A percentile compares a stretch with the other conserved stretches of the same genome.
Conservation (phyloP, 2,329 filamentous ascomycete genomes). For the Calonectria montana region DNA sequence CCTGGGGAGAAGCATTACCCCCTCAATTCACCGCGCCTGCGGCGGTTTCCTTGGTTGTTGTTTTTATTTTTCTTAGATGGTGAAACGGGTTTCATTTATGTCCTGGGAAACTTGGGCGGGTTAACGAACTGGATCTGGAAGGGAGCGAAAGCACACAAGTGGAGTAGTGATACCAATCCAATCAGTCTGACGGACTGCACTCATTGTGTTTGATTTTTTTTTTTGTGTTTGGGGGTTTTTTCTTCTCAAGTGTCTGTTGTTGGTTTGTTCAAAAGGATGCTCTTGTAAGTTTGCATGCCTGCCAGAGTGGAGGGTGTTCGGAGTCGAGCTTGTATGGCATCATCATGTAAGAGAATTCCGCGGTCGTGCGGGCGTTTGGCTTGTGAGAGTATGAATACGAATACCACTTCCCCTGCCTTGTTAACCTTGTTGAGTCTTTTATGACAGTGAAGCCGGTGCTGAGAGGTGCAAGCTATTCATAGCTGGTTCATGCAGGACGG, state of each 20-base stretch:
- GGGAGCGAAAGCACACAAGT: conserved; percentile 23
- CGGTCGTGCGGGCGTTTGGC: neutral
- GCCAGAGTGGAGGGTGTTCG: neutral
- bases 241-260: conserved; percentile 2
- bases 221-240: conserved; percentile 5
- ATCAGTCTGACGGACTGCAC: conserved; percentile 29
- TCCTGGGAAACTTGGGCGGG: conserved; percentile 14
- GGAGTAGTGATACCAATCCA: conserved; percentile 42
- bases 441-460: neutral
- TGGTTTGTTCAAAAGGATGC: conserved; percentile 9
- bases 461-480: neutral
- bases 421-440: neutral
- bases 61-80: conserved; percentile 32
- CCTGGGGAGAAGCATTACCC: neutral
- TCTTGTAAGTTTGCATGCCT: neutral
- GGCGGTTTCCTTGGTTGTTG: conserved; percentile 20
- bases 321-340: conserved; percentile 1
- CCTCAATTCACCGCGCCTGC: neutral
- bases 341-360: conserved; percentile 7
- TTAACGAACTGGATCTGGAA: conserved; percentile 13
- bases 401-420: neutral
- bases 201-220: conserved; percentile 26
- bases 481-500: neutral
- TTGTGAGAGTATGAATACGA: conserved; percentile 5
- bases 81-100: conserved; percentile 14